Base-by-base conservation (phyloP, 495 filamentous ascomycete genomes). In the Neurospora pannonica region DNA sequence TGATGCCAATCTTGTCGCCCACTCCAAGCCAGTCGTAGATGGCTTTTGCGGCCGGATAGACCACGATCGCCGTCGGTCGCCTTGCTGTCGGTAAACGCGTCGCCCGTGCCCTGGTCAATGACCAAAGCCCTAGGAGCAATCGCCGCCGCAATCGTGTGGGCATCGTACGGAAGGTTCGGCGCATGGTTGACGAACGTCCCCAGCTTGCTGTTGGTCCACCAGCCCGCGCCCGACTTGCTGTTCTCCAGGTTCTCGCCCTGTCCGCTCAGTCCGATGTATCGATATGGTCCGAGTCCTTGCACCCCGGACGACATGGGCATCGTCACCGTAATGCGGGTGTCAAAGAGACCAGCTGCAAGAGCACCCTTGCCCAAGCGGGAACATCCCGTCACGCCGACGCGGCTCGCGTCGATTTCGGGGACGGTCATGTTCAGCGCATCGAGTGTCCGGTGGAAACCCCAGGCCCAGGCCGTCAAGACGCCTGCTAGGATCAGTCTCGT, bases 221-320 rank as follows among this genome's bases (percentile, higher is more conserved):
- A 88, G 2, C 83, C 83, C 0, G 86, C 86, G 31, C 86, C 87
- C 60, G 79, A 81, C 82, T 88, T 88, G 76, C 84, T 86, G 80
- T 88, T 87, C 82, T 88, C 86, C 1, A 88, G 79, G 70, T 80
- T 88, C 83, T 87, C 86, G 76, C 83, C 86, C 78, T 87, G 85
- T 15, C 87, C 87, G 79, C 83, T 85, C 17, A 88, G 76, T 38
- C 79, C 83, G 76, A 84, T 83, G 79, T 86, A 86, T 48, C 86
- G 81, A 78, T 88, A 88, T 31, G 86, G 87, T 0, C 86, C 87
- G 10, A 84, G 74, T 5, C 87, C 86, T 75, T 88, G 86, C 10
- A 87, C 83, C 4, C 87, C 86, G 46, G 84, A 84, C 75, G 85
- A 86, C 86, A 88, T 87, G 42, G 86, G 85, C 86, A 87, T 87